phyloP scores from a whole-genome alignment of 495 filamentous ascomycete species.

The Hypoxylon lenormandii region DNA sequence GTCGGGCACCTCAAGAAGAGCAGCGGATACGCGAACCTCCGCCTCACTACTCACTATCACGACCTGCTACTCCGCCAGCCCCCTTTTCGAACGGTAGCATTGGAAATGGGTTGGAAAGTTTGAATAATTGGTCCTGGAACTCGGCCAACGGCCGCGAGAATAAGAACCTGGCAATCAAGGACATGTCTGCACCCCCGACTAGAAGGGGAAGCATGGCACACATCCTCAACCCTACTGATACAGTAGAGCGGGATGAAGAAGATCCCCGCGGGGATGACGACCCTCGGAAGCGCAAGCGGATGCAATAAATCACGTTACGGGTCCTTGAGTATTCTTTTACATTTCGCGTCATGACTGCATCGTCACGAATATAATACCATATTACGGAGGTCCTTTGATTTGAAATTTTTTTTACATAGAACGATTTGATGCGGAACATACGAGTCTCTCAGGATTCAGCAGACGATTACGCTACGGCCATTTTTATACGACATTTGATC shows the following conservation, averaged over 20 bases:
- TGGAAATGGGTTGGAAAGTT: conserved; percentile 57
- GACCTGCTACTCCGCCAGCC: conserved; percentile 77
- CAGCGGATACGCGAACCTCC: conserved; percentile 85
- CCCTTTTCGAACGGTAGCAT: conserved; percentile 61
- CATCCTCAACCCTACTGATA: conserved; percentile 76
- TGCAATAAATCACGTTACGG: conserved; percentile 55
- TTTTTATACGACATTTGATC: conserved; percentile 37
- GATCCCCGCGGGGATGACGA: conserved; percentile 67
- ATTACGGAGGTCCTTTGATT: conserved; percentile 34
- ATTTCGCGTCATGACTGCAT: conserved; percentile 37
- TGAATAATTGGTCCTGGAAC: conserved; percentile 68
- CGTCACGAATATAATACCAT: conserved; percentile 47
- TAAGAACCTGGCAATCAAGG: conserved; percentile 61
- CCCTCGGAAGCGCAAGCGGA: conserved; percentile 78
- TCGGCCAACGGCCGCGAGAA: conserved; percentile 56
- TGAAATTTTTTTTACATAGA: conserved; percentile 38
- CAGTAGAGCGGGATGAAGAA: conserved; percentile 60
- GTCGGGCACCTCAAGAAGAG: conserved; percentile 72
- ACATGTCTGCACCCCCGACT: conserved; percentile 68
- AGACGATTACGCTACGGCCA: conserved; percentile 36
- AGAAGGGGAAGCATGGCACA: conserved; percentile 70
- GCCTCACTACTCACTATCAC: conserved; percentile 84
- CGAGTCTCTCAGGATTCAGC: conserved; percentile 43
- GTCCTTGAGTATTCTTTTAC: conserved; percentile 8
- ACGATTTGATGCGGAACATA: conserved; percentile 41